phyloP scores from a whole-genome alignment of 164 flowering plant genomes.

The Tinospora cordifolia region DNA sequence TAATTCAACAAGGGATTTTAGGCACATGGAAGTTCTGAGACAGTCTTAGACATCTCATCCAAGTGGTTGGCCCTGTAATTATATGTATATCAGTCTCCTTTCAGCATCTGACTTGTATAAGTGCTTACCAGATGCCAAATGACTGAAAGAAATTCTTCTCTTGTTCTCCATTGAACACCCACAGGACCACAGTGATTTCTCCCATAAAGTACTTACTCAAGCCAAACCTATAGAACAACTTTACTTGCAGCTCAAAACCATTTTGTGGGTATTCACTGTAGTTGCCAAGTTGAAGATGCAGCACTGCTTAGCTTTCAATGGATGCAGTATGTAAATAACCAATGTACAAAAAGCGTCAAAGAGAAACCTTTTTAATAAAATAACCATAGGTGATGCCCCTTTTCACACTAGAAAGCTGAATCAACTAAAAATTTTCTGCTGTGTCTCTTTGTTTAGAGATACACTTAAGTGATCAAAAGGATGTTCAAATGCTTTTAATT shows the following conservation, averaged over 20 bases:
- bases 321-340: background rate
- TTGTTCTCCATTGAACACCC: background rate
- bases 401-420: background rate
- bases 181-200: background rate
- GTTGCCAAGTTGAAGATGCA: background rate
- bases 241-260: background rate
- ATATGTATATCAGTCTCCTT: background rate
- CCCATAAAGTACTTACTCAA: background rate
- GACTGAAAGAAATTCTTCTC: background rate
- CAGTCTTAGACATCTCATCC: background rate
- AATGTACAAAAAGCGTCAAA: background rate
- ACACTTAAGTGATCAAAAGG: background rate
- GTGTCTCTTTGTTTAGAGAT: background rate
- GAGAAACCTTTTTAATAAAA: background rate
- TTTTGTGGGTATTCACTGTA: background rate
- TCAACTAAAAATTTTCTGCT: background rate
- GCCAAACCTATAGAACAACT: background rate
- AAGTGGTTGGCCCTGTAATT: background rate
- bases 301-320: background rate
- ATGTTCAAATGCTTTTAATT: background rate
- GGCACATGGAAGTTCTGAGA: background rate
- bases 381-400: background rate
- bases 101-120: background rate
- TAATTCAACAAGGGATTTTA: background rate
- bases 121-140: background rate